Base-by-base conservation (phyloP, 345 rosid genomes). In the Gossypium stocksii region DNA sequence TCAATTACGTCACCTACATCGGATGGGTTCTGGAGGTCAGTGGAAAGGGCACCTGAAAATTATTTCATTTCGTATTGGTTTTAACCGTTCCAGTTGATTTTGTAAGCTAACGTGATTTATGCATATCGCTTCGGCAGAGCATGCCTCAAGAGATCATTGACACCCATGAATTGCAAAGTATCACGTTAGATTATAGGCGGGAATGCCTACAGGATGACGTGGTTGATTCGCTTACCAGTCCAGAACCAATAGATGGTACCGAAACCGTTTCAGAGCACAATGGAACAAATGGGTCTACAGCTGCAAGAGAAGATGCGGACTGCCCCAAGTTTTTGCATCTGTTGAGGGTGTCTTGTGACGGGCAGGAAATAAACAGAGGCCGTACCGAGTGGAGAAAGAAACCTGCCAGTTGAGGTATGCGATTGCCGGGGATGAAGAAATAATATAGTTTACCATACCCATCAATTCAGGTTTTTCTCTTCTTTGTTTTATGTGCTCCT, bases 1-100 rank as follows among this genome's bases (percentile, higher is more conserved):
- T 92, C 53, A 94, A 94, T 74, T 91, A 94, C 54, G 98, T 94
- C 57, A 73, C 97, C 74, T 94, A 94, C 77, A 87, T 94, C 7
- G 94, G 97, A 77, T 94, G 98, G 98, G 87, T 89, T 74, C 90
- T 92, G 14, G 98, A 94, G 97, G 97, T 93, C 73, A 23, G 87
- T 83, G 60, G 20, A 62, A 66, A 17, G 25, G 3, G 61, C 29
- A 25, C 34, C 51, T 7, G 64, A 10, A 45, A 14, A 19, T 56
- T 58, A 38, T 45, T 38, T 19, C 20, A 3, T 64, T n/a, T 41
- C 1, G 1, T 46, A 6, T 23, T 71, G 51, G 9, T 72, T 56
- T 34, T 22, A 56, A 54, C 9, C 2, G 41, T 69, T 69, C 45
- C 58, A 10, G 5, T 52, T 49, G 69, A 34, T 61, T 34, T 5